A percentile compares a stretch with the other conserved stretches of the same genome.
Conservation (phyloP, 73 alveolate species). For the Halteria grandinella region DNA sequence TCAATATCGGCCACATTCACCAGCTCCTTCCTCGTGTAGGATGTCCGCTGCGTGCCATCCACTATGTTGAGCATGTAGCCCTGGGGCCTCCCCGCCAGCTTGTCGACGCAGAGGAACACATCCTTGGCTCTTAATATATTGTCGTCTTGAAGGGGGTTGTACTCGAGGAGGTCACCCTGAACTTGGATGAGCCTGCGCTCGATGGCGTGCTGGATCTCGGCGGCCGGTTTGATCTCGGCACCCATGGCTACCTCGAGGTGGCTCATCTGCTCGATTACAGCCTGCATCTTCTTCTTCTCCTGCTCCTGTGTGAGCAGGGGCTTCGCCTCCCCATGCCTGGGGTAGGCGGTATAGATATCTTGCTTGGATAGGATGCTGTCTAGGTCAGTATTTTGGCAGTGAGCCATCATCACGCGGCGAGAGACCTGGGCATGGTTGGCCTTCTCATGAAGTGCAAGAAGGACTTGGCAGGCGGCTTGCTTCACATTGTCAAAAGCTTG, state of each 20-base stretch:
- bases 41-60: conserved; percentile 4
- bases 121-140: conserved; percentile 8
- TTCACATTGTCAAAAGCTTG: conserved; percentile 9
- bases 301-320: no score
- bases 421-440: conserved; percentile 17
- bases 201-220: neutral
- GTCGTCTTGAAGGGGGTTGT: conserved; percentile 15
- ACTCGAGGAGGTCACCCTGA: conserved; percentile 22
- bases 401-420: no score
- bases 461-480: conserved; percentile 18
- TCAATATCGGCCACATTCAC: neutral
- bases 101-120: conserved; percentile 39
- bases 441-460: conserved; percentile 14
- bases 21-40: conserved; percentile 13
- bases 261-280: conserved; percentile 15
- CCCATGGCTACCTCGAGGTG: conserved; percentile 7
- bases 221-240: neutral
- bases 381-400: no score
- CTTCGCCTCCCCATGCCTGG: no score
- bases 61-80: conserved; percentile 32
- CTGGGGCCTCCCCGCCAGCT: neutral
- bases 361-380: no score
- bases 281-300: no score
- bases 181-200: conserved; percentile 1
- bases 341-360: no score